A percentile compares a stretch with the other conserved stretches of the same genome.
Conservation (phyloP, 805 yeast species). For the Huiozyma naganishii region DNA sequence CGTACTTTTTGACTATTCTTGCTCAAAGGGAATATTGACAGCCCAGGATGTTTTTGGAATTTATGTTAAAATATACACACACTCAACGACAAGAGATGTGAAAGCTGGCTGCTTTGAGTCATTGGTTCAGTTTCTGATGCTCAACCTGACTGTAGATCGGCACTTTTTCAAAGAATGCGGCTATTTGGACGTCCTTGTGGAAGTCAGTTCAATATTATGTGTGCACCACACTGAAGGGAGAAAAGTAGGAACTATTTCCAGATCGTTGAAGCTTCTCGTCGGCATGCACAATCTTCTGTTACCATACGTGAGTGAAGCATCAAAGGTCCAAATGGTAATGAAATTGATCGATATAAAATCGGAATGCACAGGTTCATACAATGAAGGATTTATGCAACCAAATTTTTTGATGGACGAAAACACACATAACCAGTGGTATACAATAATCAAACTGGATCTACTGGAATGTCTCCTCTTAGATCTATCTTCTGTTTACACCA, state of each 20-base stretch:
- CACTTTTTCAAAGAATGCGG: slow-evolving; percentile 19
- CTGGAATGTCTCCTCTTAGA: slow-evolving; percentile 10
- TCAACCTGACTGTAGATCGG: slow-evolving; percentile 20
- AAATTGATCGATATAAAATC: slow-evolving; percentile 6
- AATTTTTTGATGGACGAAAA: neutral
- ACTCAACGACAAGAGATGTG: slow-evolving; percentile 15
- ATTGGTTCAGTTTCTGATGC: slow-evolving; percentile 25
- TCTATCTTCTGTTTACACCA: slow-evolving; percentile 23
- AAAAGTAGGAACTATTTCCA: slow-evolving; percentile 13
- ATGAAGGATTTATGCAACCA: neutral
- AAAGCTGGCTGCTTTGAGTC: slow-evolving; percentile 30
- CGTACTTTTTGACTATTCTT: slow-evolving; percentile 22
- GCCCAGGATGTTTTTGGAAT: slow-evolving; percentile 15
- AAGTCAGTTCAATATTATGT: slow-evolving; percentile 21
- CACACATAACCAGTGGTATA: slow-evolving; percentile 12
- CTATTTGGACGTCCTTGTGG: slow-evolving; percentile 19
- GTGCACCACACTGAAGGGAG: slow-evolving; percentile 12
- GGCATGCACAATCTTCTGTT: slow-evolving; percentile 15
- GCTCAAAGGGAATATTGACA: slow-evolving; percentile 8
- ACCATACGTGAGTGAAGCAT: slow-evolving; percentile 27
- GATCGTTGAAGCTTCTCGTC: slow-evolving; percentile 17
- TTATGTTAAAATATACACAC: slow-evolving; percentile 14
- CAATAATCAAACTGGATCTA: slow-evolving; percentile 16
- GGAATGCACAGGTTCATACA: neutral
- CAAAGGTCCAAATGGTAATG: slow-evolving; percentile 25